Conservation (phyloP, 257 asterid species). For the Striga asiatica region DNA sequence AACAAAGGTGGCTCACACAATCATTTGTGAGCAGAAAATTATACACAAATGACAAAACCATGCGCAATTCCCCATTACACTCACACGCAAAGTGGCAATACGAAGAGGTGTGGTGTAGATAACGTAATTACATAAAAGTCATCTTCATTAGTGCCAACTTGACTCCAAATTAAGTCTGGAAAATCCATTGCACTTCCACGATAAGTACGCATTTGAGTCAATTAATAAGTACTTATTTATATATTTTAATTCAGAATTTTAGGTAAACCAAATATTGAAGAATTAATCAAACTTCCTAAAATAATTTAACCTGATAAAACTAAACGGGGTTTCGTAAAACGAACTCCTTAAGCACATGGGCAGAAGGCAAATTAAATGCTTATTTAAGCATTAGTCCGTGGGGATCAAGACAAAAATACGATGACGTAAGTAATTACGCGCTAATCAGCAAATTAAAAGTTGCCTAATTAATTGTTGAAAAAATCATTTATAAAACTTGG, state of each 20-base stretch:
- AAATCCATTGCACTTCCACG: background rate
- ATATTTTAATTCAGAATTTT: too few relatives aligned
- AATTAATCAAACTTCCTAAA: background rate
- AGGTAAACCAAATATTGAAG: background rate
- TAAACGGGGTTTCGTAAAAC: background rate
- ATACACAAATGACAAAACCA: background rate
- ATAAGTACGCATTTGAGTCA: background rate
- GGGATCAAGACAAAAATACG: background rate
- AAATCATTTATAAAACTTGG: too few relatives aligned
- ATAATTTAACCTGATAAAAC: background rate
- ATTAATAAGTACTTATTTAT: too few relatives aligned
- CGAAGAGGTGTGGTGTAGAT: background rate
- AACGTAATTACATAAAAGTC: background rate
- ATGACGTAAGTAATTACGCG: background rate
- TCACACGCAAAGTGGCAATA: background rate
- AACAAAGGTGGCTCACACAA: background rate
- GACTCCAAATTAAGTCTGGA: background rate
- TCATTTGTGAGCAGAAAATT: too few relatives aligned
- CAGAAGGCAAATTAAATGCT: conserved; percentile 5
- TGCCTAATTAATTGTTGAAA: too few relatives aligned
- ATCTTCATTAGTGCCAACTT: background rate
- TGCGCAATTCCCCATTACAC: background rate
- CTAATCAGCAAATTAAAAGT: background rate
- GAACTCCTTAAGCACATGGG: conserved; percentile 2
- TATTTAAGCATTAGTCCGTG: background rate